Evolutionary conservation across 495 filamentous ascomycete species (phyloP).

Genomic region (Penicillium cataractarum): DNA sequence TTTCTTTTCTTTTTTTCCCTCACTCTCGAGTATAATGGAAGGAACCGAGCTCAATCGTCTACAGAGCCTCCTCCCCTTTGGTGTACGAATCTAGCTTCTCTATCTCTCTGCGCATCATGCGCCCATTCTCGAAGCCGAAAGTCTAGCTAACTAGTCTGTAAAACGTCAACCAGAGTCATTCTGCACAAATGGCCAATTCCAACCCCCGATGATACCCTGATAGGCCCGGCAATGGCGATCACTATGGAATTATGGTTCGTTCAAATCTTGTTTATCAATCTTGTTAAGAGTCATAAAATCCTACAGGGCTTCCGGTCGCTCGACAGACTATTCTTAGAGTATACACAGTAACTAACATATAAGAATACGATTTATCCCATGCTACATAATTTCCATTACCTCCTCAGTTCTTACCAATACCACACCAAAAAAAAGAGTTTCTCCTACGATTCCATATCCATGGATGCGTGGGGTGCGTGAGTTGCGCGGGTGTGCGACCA

Average conservation of each 20-base stretch:
- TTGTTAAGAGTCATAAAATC: background rate
- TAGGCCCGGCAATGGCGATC: background rate
- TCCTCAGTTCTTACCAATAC: background rate
- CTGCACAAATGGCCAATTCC: conserved; percentile 2
- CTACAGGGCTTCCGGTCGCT: background rate
- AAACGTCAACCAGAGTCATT: background rate
- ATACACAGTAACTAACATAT: too few relatives aligned
- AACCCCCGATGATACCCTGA: conserved; percentile 1
- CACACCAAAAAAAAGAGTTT: background rate
- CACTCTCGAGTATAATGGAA: background rate
- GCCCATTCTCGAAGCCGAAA: conserved; percentile 6
- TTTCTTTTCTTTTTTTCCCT: background rate
- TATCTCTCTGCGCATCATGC: conserved; percentile 10
- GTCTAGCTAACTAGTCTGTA: conserved; percentile 3
- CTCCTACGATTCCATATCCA: conserved; percentile 5
- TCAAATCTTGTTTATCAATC: background rate
- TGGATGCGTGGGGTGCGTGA: conserved; percentile 10
- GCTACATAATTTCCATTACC: too few relatives aligned
- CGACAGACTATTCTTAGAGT: background rate
- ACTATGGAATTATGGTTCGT: background rate
- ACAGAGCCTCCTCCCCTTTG: background rate
- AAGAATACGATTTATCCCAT: too few relatives aligned
- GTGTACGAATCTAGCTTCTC: background rate
- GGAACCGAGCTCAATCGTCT: background rate
- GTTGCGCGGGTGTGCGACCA: conserved; percentile 4